Evolutionary conservation across 78 protist genomes (phyloP).

Genomic region (Dictyostelium firmibasis): DNA sequence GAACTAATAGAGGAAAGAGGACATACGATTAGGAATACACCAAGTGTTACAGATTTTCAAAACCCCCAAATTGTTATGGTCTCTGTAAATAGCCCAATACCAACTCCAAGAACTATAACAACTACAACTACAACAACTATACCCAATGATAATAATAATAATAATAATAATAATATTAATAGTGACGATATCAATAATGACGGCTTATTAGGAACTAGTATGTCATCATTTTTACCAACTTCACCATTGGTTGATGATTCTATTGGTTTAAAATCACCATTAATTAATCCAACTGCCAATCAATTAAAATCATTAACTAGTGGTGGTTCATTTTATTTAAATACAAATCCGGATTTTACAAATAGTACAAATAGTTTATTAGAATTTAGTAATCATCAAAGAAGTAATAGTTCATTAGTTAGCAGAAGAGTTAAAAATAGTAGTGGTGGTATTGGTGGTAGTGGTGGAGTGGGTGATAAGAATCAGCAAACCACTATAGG

Average conservation of each 20-base stretch:
- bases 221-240: not conserved
- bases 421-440: not conserved
- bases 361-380: not conserved
- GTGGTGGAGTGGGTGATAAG: not conserved
- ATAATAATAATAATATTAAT: too few relatives aligned
- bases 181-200: not conserved
- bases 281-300: not conserved
- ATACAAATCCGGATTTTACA: not conserved
- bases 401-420: not conserved
- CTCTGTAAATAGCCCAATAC: not conserved
- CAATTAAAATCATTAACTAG: slow-evolving; percentile 1
- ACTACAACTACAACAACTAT: not conserved
- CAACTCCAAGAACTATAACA: not conserved
- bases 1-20: not conserved
- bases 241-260: not conserved
- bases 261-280: not conserved
- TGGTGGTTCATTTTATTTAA: not conserved
- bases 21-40: not conserved
- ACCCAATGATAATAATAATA: not conserved
- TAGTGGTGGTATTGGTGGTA: not conserved
- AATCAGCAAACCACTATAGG: not conserved
- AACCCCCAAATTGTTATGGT: not conserved
- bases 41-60: not conserved
- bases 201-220: not conserved
- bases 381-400: not conserved